Evolutionary conservation across 2,329 filamentous ascomycete species (phyloP).

Genomic region (Didymosphaeria variabile): DNA sequence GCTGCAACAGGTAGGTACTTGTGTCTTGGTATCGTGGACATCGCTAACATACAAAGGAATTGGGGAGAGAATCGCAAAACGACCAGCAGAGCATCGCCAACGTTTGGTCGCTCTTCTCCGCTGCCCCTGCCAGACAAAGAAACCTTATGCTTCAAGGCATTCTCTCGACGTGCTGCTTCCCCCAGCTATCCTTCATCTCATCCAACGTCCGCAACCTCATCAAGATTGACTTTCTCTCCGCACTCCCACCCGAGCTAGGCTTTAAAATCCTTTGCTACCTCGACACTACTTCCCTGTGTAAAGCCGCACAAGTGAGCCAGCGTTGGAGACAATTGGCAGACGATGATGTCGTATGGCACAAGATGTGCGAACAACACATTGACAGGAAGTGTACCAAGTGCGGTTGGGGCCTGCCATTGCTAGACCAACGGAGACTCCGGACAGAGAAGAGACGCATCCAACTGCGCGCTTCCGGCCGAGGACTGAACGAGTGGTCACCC

Average conservation of each 20-base stretch:
- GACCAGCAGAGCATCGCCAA: constrained; percentile 97
- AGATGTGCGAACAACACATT: constrained; percentile 98
- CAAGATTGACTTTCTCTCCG: constrained; percentile 94
- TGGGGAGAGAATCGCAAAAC: constrained; percentile 79
- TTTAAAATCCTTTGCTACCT: constrained; percentile 94
- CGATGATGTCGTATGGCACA: constrained; percentile 96
- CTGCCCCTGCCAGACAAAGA: constrained; percentile 90
- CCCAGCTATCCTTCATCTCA: constrained; percentile 92
- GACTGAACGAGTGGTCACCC: constrained; percentile 63
- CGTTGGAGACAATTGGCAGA: constrained; percentile 92
- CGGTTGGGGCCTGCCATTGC: constrained; percentile 89
- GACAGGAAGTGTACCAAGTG: constrained; percentile 94
- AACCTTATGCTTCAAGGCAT: constrained; percentile 97
- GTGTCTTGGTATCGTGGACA: neutral
- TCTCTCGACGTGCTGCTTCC: constrained; percentile 95
- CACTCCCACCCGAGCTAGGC: constrained; percentile 87
- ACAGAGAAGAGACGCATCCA: constrained; percentile 89
- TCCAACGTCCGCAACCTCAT: constrained; percentile 92
- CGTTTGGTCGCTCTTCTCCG: constrained; percentile 97
- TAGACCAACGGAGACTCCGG: constrained; percentile 87
- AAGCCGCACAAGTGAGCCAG: constrained; percentile 91
- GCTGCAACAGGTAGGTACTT: constrained; percentile 77
- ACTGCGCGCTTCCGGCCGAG: constrained; percentile 69
- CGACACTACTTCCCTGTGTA: constrained; percentile 93
- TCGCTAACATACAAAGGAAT: constrained; percentile 65